These are phyloP conservation scores for Perilla frutescens DNA, from an alignment of 257 asterid species.

Conservation along the genomic window DNA sequence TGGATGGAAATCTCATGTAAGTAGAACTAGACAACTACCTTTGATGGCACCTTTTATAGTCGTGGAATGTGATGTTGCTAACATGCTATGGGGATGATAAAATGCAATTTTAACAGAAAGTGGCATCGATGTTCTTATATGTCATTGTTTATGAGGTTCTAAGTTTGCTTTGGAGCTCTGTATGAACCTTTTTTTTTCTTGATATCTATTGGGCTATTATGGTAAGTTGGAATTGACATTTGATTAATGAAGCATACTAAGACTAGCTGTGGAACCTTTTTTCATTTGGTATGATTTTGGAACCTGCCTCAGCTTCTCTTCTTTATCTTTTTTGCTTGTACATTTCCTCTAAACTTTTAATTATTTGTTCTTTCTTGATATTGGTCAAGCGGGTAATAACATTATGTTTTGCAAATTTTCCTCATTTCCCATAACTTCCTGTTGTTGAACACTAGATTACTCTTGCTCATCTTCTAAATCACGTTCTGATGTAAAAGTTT, in stretches of 20 bases:
- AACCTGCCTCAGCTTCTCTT: background rate
- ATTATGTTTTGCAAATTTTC: background rate
- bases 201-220: background rate
- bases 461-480: background rate
- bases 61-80: background rate
- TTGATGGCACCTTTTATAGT: constrained; percentile 13
- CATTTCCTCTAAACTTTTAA: background rate
- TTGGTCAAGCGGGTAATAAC: background rate
- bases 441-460: background rate
- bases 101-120: background rate
- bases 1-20: constrained; percentile 95
- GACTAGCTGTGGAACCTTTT: background rate
- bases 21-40: constrained; percentile 38
- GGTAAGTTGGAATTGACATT: background rate
- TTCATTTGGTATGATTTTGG: constrained; percentile 7
- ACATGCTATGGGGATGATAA: background rate
- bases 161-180: constrained; percentile 11
- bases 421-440: background rate
- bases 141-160: background rate
- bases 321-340: background rate
- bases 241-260: constrained; percentile 4
- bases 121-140: background rate
- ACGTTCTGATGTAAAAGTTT: background rate
- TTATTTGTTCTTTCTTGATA: constrained; percentile 3
- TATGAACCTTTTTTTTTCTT: background rate